These are phyloP conservation scores for Malassezia psittaci DNA, from an alignment of 1,284 basidiomycete species.

Conservation along the genomic window DNA sequence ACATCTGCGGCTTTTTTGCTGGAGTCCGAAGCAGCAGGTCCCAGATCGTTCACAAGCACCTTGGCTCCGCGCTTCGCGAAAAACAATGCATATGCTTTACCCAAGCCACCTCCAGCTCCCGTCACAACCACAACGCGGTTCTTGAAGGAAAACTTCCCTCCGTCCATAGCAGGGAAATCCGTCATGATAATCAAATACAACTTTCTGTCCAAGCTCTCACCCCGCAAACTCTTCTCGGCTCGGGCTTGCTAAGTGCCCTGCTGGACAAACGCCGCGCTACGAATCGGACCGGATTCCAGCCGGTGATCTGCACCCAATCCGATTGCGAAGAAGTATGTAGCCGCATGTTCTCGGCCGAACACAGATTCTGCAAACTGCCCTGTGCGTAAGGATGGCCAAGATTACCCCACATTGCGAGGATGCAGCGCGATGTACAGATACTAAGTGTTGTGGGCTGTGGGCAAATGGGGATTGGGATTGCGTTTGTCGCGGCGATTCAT, in stretches of 20 bases:
- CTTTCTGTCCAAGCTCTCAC: not conserved
- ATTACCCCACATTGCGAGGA: too few species aligned
- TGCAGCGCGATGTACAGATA: not conserved
- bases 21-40: conserved; percentile 70
- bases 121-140: conserved; percentile 87
- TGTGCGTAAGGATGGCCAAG: too few species aligned
- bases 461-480: conserved; percentile 58
- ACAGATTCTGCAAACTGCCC: not conserved
- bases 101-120: conserved; percentile 88
- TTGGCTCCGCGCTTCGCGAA: conserved; percentile 77
- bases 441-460: conserved; percentile 35
- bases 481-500: conserved; percentile 62
- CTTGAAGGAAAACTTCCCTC: conserved; percentile 57
- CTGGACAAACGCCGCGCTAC: too few species aligned
- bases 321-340: not conserved
- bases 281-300: not conserved
- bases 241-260: not conserved
- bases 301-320: not conserved
- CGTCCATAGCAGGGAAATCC: conserved; percentile 40
- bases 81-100: conserved; percentile 79
- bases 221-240: not conserved
- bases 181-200: conserved; percentile 24
- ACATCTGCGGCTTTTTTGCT: conserved; percentile 77
- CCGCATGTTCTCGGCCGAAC: not conserved
- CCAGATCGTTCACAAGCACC: conserved; percentile 56